Evolutionary conservation across 768 basidiomycete species (phyloP).

Genomic region (Lentinus brumalis): DNA sequence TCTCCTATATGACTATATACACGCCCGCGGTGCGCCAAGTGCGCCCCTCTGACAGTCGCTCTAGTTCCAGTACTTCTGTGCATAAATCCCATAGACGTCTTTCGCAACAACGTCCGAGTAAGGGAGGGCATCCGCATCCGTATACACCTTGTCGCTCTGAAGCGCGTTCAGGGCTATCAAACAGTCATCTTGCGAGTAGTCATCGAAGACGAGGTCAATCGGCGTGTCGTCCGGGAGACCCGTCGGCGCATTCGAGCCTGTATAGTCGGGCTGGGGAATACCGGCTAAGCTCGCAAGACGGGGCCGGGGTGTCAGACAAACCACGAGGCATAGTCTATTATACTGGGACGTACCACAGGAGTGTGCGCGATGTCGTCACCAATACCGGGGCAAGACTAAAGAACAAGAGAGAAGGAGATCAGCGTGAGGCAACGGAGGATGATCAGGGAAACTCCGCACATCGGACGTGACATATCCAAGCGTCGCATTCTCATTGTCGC

Average conservation of each 20-base stretch:
- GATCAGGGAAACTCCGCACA: slow-evolving; percentile 39
- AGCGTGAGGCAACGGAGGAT: too few relatives aligned
- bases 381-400: slow-evolving; percentile 64
- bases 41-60: too few relatives aligned
- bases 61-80: slow-evolving; percentile 41
- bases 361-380: slow-evolving; percentile 75
- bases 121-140: slow-evolving; percentile 46
- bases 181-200: slow-evolving; percentile 61
- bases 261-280: slow-evolving; percentile 57
- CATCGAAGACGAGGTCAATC: slow-evolving; percentile 76
- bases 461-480: slow-evolving; percentile 80
- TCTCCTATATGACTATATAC: too few relatives aligned
- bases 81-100: slow-evolving; percentile 58
- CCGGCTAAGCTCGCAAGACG: slow-evolving; percentile 33
- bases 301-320: too few relatives aligned
- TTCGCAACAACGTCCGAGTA: slow-evolving; percentile 58
- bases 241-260: slow-evolving; percentile 53
- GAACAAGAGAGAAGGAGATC: neutral
- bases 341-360: slow-evolving; percentile 40
- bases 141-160: slow-evolving; percentile 53
- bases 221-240: slow-evolving; percentile 47
- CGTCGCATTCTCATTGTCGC: slow-evolving; percentile 53
- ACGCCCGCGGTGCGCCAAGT: too few relatives aligned
- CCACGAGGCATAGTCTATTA: too few relatives aligned
- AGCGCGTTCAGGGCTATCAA: slow-evolving; percentile 56